phyloP scores from a whole-genome alignment of 2,329 filamentous ascomycete species.

The Albophoma yamanashiensis region DNA sequence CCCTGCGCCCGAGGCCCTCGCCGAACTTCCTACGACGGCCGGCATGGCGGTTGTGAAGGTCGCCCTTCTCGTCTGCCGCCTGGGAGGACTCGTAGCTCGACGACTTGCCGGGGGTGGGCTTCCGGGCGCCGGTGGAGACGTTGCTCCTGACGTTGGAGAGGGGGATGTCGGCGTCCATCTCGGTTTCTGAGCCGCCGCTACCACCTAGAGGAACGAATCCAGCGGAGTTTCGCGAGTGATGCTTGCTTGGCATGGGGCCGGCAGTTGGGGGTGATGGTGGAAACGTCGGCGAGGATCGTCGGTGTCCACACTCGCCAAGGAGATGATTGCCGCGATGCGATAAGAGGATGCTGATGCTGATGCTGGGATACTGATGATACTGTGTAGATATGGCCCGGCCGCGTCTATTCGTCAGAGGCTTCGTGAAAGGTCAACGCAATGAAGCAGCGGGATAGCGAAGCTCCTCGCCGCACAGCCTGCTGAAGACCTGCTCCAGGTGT shows the following conservation, averaged over 20 bases:
- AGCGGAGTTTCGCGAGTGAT: conserved; percentile 9
- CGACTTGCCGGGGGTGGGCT: conserved; percentile 24
- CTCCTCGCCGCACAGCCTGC: conserved; percentile 1
- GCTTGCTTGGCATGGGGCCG: conserved; percentile 8
- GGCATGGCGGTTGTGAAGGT: conserved; percentile 21
- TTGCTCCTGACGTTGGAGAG: conserved; percentile 45
- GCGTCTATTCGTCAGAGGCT: not conserved
- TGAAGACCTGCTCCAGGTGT: conserved; percentile 10
- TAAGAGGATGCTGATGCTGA: not conserved
- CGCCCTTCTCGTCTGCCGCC: conserved; percentile 34
- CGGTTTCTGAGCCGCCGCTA: conserved; percentile 17
- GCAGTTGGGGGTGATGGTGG: not conserved
- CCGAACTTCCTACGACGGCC: conserved; percentile 41
- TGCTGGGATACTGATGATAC: not conserved
- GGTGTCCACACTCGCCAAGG: not conserved
- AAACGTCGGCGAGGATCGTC: not conserved
- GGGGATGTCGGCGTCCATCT: conserved; percentile 38
- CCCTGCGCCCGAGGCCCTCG: conserved; percentile 26
- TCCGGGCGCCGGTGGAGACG: conserved; percentile 42
- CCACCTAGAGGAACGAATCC: conserved; percentile 34
- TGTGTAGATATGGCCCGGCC: not conserved
- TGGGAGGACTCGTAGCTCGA: conserved; percentile 21
- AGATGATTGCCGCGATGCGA: not conserved
- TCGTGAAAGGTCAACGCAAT: not conserved
- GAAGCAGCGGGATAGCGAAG: not conserved